A percentile compares a stretch with the other conserved stretches of the same genome.
phyloP scores from a whole-genome alignment of 2,329 filamentous ascomycete species.

The Aspergillus texensis region DNA sequence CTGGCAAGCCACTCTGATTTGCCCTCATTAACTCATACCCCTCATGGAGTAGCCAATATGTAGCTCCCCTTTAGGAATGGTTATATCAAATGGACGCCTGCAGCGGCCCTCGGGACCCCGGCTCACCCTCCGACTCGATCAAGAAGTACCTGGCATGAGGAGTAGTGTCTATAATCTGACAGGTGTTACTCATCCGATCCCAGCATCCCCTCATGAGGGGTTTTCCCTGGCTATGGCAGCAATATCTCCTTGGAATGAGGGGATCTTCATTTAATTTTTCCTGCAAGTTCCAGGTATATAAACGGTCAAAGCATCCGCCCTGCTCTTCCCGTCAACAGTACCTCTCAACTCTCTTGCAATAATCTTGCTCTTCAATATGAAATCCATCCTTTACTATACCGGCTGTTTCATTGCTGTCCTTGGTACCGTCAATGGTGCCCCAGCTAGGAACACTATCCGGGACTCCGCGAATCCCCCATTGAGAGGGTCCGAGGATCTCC shows the following conservation, averaged over 20 bases:
- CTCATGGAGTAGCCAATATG: neutral
- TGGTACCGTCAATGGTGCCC: neutral
- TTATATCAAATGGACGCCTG: no score
- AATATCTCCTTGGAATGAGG: neutral
- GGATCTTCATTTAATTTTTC: neutral
- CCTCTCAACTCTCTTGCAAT: neutral
- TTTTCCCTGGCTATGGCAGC: neutral
- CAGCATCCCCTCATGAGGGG: neutral
- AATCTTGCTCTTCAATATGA: neutral
- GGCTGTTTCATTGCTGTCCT: neutral
- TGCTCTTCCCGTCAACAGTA: neutral
- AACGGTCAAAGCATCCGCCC: neutral
- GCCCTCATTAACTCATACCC: neutral
- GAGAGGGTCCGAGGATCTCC: slow-evolving; percentile 33
- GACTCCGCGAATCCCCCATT: slow-evolving; percentile 27
- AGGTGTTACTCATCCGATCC: neutral
- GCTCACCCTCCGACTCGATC: neutral
- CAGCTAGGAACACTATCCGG: neutral
- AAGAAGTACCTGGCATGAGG: neutral
- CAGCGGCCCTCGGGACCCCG: neutral
- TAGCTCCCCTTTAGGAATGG: neutral
- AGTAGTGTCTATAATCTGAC: neutral
- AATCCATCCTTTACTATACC: neutral
- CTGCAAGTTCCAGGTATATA: neutral
- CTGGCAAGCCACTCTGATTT: neutral